Evolutionary conservation across 2,329 filamentous ascomycete species (phyloP).

Genomic region (Ceratocystis cacaofunesta): DNA sequence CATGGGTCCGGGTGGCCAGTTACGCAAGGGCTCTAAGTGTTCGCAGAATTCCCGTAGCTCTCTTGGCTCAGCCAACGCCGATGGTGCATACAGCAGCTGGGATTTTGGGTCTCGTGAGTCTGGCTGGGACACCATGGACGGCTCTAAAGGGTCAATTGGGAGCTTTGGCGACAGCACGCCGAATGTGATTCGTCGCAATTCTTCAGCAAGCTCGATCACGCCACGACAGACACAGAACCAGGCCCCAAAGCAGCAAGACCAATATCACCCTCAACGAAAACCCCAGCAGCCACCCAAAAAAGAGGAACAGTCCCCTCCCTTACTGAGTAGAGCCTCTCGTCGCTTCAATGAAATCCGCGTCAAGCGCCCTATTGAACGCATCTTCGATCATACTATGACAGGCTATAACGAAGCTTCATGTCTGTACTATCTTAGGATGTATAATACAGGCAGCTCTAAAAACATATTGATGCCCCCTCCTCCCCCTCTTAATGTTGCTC

Average conservation of each 20-base stretch:
- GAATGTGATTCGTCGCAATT: not conserved
- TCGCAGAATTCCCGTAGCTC: slow-evolving; percentile 31
- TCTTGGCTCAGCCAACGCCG: slow-evolving; percentile 28
- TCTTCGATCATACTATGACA: slow-evolving; percentile 51
- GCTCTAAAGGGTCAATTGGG: not conserved
- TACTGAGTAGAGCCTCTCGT: not conserved
- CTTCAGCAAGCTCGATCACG: not conserved
- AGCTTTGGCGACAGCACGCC: not conserved
- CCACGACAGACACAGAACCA: not conserved
- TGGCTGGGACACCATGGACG: not conserved
- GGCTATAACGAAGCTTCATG: slow-evolving; percentile 50
- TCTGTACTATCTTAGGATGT: slow-evolving; percentile 34
- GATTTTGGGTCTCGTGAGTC: slow-evolving; percentile 10
- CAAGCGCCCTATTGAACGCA: slow-evolving; percentile 45
- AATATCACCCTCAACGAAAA: not conserved
- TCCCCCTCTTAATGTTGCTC: slow-evolving; percentile 28
- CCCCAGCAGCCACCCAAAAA: not conserved
- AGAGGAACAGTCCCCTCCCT: not conserved
- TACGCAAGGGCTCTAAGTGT: slow-evolving; percentile 9
- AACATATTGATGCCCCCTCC: slow-evolving; percentile 25
- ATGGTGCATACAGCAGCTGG: slow-evolving; percentile 10
- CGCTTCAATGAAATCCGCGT: slow-evolving; percentile 22
- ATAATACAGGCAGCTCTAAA: slow-evolving; percentile 25
- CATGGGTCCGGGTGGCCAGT: slow-evolving; percentile 5
- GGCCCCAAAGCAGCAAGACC: not conserved